Conservation (phyloP, 2,329 filamentous ascomycete species). For the Lachnellula hyalina region DNA sequence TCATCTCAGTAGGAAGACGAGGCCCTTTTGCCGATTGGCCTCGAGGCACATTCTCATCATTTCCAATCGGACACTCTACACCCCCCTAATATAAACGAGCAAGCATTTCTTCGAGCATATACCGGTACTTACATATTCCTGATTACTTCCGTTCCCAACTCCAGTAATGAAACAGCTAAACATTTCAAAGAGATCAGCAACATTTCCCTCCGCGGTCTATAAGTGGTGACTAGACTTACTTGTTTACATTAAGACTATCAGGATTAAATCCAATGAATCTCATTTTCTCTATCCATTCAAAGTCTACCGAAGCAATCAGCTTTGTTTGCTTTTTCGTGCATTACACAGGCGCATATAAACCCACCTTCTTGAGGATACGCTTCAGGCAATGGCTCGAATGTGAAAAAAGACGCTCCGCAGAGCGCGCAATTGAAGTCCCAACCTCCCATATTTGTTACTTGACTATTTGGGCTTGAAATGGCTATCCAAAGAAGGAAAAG, state of each 20-base stretch:
- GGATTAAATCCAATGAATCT: conserved; percentile 13
- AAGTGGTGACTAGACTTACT: conserved; percentile 2
- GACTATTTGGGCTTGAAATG: no score
- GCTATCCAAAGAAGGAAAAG: not conserved
- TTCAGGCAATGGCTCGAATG: not conserved
- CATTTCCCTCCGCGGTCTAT: not conserved
- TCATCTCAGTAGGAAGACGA: not conserved
- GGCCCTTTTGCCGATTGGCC: not conserved
- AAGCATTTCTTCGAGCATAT: not conserved
- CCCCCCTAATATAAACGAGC: conserved; percentile 2
- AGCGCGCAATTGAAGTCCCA: conserved; percentile 15
- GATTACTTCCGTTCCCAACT: not conserved
- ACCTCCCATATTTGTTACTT: conserved; percentile 4
- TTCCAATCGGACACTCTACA: conserved; percentile 2
- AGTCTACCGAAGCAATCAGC: conserved; percentile 2
- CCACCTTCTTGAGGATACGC: conserved; percentile 3
- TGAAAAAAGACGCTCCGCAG: conserved; percentile 8
- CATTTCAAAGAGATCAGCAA: not conserved
- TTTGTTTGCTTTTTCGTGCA: not conserved
- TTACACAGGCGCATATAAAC: not conserved
- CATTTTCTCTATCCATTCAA: conserved; percentile 7
- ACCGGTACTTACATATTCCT: conserved; percentile 6
- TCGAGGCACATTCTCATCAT: conserved; percentile 13
- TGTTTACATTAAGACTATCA: conserved; percentile 10
- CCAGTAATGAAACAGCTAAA: conserved; percentile 16